These are phyloP conservation scores for Tricholoma sp. DNA, from an alignment of 768 basidiomycete species.

Conservation along the genomic window DNA sequence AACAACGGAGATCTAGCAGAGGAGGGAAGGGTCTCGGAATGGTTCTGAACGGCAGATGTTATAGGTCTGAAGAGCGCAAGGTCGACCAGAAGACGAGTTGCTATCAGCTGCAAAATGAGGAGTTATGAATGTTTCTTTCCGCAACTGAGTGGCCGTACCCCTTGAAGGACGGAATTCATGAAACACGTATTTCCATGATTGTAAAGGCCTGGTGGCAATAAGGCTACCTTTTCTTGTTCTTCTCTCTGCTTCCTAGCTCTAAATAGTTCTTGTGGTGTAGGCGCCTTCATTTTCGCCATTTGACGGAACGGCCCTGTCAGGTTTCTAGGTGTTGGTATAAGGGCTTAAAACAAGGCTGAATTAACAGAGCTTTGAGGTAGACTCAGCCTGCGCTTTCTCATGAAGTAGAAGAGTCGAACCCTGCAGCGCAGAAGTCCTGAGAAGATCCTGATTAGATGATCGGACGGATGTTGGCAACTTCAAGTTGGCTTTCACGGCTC, in stretches of 20 bases:
- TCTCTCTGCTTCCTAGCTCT: constrained; percentile 53
- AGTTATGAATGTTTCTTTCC: background rate
- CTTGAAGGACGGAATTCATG: constrained; percentile 93
- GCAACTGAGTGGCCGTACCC: constrained; percentile 41
- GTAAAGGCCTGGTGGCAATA: constrained; percentile 66
- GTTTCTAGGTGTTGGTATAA: background rate
- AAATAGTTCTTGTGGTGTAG: constrained; percentile 61
- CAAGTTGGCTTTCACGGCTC: background rate
- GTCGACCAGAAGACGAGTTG: constrained; percentile 56
- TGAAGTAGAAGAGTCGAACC: background rate
- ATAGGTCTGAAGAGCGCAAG: constrained; percentile 52
- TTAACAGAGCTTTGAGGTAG: background rate
- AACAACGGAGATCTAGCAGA: constrained; percentile 60
- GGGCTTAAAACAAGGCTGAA: background rate
- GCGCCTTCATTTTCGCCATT: constrained; percentile 53
- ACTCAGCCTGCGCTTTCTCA: background rate
- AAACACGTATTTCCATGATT: constrained; percentile 93
- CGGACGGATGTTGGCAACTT: too few relatives aligned
- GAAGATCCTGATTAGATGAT: background rate
- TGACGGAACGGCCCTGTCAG: background rate
- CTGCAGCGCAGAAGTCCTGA: background rate
- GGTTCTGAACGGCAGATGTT: constrained; percentile 34
- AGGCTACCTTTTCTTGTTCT: constrained; percentile 53
- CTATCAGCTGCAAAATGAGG: constrained; percentile 47
- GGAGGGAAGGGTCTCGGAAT: constrained; percentile 33